Base-by-base conservation (phyloP, 2,329 filamentous ascomycete species). In the Eutypa lata region DNA sequence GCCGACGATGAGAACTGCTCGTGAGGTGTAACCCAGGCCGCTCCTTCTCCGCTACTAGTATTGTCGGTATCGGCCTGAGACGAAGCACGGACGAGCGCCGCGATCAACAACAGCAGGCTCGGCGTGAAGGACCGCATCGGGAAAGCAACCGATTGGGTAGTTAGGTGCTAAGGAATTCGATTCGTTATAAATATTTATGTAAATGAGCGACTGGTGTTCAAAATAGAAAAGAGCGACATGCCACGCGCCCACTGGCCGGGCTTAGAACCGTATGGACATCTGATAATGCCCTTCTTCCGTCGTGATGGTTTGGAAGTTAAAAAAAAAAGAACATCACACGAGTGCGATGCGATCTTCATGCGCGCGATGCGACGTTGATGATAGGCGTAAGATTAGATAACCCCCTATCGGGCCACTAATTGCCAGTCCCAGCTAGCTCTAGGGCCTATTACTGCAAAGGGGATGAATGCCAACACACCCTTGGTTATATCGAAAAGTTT, bases 1-100 rank as follows among this genome's bases (percentile, higher is more conserved):
- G 83, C 68, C 3, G 79, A 82, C 16, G 78, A 82, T 2, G 78
- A 80, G 71, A 76, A 85, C 60, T 71, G 68, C 56, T 77, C 78
- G 64, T 85, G 82, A 31, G 82, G 81, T 5, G 81, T 84, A 53
- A 76, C 69, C 60, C 64, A 70, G 47, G 72, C 64, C 57, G 62
- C 65, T 55, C 64, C 67, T 52, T 53, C 56, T 7, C 35, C 35
- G 35, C 35, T 38, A 14, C 13, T 38, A 16, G 7, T 38, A 14
- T 18, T 38, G 35, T 38, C 35, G 13, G 35, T 38, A 14, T 38
- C 35, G 26, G 26, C 26, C 10, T 31, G 26, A 10, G 26, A 31
- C 10, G 26, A 31, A 31, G 26, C 10, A 10, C 26, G 26, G 26
- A 31, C 10, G 26, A 31, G 26, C 6, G 26, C 26, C 10, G 26